A percentile compares a stretch with the other conserved stretches of the same genome.
Evolutionary conservation across 768 basidiomycete genomes (phyloP).

Genomic region (Termitomyces sp.): DNA sequence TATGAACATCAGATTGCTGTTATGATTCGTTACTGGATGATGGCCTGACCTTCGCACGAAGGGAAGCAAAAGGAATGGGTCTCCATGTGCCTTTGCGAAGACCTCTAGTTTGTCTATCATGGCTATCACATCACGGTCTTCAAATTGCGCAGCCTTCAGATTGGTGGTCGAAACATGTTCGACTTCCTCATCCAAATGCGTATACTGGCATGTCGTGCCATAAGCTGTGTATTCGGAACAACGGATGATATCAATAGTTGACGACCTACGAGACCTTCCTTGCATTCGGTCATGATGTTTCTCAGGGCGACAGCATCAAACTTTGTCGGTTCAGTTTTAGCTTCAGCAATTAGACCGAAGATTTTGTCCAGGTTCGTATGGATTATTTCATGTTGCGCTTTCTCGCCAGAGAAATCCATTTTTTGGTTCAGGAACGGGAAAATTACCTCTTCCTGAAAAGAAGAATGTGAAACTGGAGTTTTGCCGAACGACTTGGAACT

Average conservation of each 20-base stretch:
- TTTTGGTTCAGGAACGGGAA: slow-evolving; percentile 30
- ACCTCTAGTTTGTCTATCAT: slow-evolving; percentile 22
- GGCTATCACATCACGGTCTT: slow-evolving; percentile 19
- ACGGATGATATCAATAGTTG: too few relatives aligned
- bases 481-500: too few relatives aligned
- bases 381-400: slow-evolving; percentile 28
- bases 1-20: background rate
- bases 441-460: slow-evolving; percentile 20
- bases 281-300: slow-evolving; percentile 20
- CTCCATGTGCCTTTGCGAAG: slow-evolving; percentile 25
- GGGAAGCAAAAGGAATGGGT: slow-evolving; percentile 26
- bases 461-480: background rate
- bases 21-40: too few relatives aligned
- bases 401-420: slow-evolving; percentile 31
- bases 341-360: slow-evolving; percentile 17
- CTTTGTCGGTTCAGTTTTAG: slow-evolving; percentile 18
- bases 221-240: background rate
- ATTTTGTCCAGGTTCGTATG: slow-evolving; percentile 23
- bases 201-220: slow-evolving; percentile 19
- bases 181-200: slow-evolving; percentile 32
- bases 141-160: slow-evolving; percentile 22
- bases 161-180: slow-evolving; percentile 25
- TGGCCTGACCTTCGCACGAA: slow-evolving; percentile 29
- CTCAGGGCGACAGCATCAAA: slow-evolving; percentile 25
- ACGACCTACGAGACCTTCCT: slow-evolving; percentile 24